Base-by-base conservation (phyloP, 495 filamentous ascomycete species). In the Beverwykella pulmonaria region DNA sequence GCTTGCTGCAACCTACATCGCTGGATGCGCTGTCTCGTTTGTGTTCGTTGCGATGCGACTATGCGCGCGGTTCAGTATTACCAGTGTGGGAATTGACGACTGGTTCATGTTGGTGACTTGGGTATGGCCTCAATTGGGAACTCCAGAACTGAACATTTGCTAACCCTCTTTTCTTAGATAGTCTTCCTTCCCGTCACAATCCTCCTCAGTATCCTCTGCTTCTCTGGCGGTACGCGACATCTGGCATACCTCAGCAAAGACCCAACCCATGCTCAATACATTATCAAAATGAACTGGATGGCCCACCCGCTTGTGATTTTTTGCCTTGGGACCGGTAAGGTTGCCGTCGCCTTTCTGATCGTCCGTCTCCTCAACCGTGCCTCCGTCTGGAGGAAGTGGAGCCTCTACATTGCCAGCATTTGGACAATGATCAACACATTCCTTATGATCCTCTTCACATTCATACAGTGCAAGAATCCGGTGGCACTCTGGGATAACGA, bases 41-140 rank as follows among this genome's bases (percentile, higher is more conserved):
- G 30, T 66, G 17, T 66, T 66, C 25, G 63, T 66, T 23, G 56
- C 20, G 14, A 66, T 60, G 63, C 17, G 63, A 34, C 39, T 66
- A 4, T 49, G 34, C 25, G 63, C 63, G 20, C 25, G 63, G 26
- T 66, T 57, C 55, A 66, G 63, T 26, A 66, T 66, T 27, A 55
- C 63, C 8, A 46, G 63, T 53, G 63, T 66, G 15, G 56, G 63
- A 5, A 66, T 66, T 36, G 63, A 66, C 53, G 63, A 66, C 29
- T 66, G 63, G 63, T 39, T 4, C 25, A 66, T 66, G 63, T 54
- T 66, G 29, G 36, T 57, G 22, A 59, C 55, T 29, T 66, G 63
- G 63, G 63, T 60, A 60, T 44, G 26, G 14, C 44, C 17, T 23
- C n/a, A 32, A 6, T 14, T 48, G 23, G 29, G 4, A 17, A 36